Evolutionary conservation across 2,329 filamentous ascomycete species (phyloP), one percentile per base, ranked within the genome.

Genomic region (Epicoccum nigrum): DNA sequence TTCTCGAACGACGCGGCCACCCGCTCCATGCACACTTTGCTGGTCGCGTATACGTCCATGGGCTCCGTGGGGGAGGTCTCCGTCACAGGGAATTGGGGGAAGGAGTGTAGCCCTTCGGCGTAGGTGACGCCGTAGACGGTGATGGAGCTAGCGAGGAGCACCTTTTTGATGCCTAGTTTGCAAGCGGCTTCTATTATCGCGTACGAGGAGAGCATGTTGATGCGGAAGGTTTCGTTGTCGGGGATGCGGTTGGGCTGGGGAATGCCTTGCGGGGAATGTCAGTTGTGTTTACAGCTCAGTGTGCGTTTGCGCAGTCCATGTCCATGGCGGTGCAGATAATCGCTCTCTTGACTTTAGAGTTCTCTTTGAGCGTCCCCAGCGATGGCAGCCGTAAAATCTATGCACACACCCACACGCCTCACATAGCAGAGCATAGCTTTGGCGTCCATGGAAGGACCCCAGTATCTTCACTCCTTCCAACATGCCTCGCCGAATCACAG

Each of bases 111-210:
- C 5, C 83, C 83, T 56, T 86, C 80, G 0, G 81, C 78, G 59
- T 83, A 86, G 46, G 59, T 59, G 0, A 85, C 80, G 8, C 83
- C 83, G 58, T 86, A 86, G 0, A 79, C 80, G 1, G 81, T 84
- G 54, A 85, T 79, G 13, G 76, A 80, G 43, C 76, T 80, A 1
- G 84, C 84, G 38, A 85, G 77, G 55, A 86, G 75, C 59, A 86
- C 80, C 62, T 86, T 86, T 59, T 78, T 79, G 31, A 86, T 79
- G 13, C 82, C 82, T 1, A 86, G 71, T 56, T 85, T 84, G 58
- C 77, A 83, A 0, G 83, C 82, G 0, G 82, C 80, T 70, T 86
- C 84, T 55, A 86, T 77, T 19, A 86, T 76, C 60, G 86, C 86
- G 66, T 85, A 85, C 2, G 63, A 62, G 32, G 57, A 49, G 41